Evolutionary conservation across 2,329 filamentous ascomycete species (phyloP), one percentile per base, ranked within the genome.

Genomic region (Parascedosporium putredinis): DNA sequence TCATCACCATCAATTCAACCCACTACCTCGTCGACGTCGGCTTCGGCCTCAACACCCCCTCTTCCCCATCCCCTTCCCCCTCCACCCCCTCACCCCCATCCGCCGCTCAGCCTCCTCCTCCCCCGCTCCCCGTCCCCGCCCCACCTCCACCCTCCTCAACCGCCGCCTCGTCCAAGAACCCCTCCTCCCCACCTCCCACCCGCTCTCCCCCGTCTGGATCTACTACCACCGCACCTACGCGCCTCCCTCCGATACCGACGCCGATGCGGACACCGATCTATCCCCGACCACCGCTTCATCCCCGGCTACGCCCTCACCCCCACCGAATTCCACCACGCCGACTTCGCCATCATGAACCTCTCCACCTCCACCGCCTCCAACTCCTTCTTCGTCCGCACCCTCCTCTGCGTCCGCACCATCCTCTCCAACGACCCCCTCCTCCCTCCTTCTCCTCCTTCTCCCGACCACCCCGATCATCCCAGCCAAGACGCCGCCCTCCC

Each of bases 1-100:
- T 84, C 50, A 71, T 83, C 44, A 74, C 67, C 23, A 68, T 86
- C 20, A 62, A 67, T 8, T 61, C 63, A 22, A 64, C 67, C 40
- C 62, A 65, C 38, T 76, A 73, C 58, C 60, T 75, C 53, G 68
- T 77, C 24, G 81, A 84, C 57, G 75, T 83, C 12, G 79, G 76
- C 23, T 83, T 81, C 56, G 81, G 80, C 18, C 70, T 69, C 49
- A 71, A 75, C 54, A 60, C 58, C 7, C 52, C 66, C 54, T 58
- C 23, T 43, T 53, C 1, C 68, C 68, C 3, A 47, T 70, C 1
- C 63, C 58, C 1, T 57, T 70, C 4, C 49, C 59, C 1, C 20
- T 56, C 42, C 56, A 53, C 14, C 18, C 53, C 49, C 9, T 36
- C 27, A 31, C 6, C 27, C 7, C 27, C 27, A 31, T 31, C 27